phyloP scores from a whole-genome alignment of 257 asterid genomes.

The Solanum sitiens region DNA sequence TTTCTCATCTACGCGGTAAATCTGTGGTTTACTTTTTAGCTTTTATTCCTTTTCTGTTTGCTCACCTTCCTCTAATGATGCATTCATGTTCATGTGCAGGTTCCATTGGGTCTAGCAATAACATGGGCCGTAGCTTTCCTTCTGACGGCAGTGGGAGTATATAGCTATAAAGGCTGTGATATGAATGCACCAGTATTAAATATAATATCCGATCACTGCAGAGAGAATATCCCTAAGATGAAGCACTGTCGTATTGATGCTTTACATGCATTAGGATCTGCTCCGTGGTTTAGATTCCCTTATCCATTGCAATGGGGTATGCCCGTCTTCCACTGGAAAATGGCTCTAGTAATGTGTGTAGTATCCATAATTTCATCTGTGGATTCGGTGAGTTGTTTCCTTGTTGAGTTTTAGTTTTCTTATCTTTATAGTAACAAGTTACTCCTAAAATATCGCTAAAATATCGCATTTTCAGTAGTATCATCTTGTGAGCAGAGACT shows the following conservation, averaged over 20 bases:
- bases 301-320: conserved; percentile 97
- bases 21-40: background rate
- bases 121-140: conserved; percentile 83
- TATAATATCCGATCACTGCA: conserved; percentile 73
- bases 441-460: background rate
- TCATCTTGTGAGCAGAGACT: background rate
- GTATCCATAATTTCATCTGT: conserved; percentile 87
- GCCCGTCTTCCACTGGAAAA: conserved; percentile 87
- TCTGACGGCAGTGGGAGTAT: conserved; percentile 75
- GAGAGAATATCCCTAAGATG: conserved; percentile 75
- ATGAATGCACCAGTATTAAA: conserved; percentile 66
- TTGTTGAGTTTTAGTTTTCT: background rate
- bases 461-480: background rate
- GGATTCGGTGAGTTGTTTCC: conserved; percentile 69
- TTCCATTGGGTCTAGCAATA: conserved; percentile 72
- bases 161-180: conserved; percentile 87
- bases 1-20: conserved; percentile 84
- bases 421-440: background rate
- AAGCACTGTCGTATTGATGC: conserved; percentile 80
- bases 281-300: conserved; percentile 97
- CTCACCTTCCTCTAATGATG: background rate
- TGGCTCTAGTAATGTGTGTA: conserved; percentile 92
- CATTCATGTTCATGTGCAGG: conserved; percentile 25
- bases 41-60: background rate
- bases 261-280: conserved; percentile 63